A percentile compares a stretch with the other conserved stretches of the same genome.
phyloP scores from a whole-genome alignment of 768 basidiomycete species.

The Podaxis rugospora region DNA sequence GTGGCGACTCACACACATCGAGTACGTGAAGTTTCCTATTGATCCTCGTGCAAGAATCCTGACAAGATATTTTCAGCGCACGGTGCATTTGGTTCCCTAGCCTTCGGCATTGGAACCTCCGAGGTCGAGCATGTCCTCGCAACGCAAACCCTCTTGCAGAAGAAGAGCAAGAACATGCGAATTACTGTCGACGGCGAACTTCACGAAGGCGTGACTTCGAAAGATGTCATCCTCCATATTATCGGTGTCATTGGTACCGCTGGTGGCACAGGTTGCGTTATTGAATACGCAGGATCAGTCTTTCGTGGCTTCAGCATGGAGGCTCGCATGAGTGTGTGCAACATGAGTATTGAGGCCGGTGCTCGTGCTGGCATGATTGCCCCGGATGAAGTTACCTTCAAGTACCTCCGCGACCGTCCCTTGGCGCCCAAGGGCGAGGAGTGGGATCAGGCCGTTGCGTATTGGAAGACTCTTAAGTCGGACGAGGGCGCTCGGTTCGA shows the following conservation, averaged over 20 bases:
- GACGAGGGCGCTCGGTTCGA: slow-evolving; percentile 87
- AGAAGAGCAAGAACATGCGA: slow-evolving; percentile 89
- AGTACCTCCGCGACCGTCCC: slow-evolving; percentile 77
- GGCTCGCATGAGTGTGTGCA: slow-evolving; percentile 86
- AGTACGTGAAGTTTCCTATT: slow-evolving; percentile 42
- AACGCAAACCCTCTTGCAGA: slow-evolving; percentile 84
- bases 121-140: slow-evolving; percentile 94
- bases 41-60: not conserved
- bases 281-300: slow-evolving; percentile 89
- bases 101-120: slow-evolving; percentile 91
- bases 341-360: slow-evolving; percentile 95
- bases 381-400: slow-evolving; percentile 83
- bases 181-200: slow-evolving; percentile 84
- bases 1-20: slow-evolving; percentile 92
- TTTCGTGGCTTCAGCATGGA: slow-evolving; percentile 87
- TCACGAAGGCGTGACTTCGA: slow-evolving; percentile 77
- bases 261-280: slow-evolving; percentile 87
- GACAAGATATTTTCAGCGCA: slow-evolving; percentile 48
- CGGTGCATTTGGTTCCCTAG: slow-evolving; percentile 89
- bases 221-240: slow-evolving; percentile 88
- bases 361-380: slow-evolving; percentile 93
- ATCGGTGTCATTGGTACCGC: slow-evolving; percentile 93
- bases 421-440: slow-evolving; percentile 79
- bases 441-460: slow-evolving; percentile 82
- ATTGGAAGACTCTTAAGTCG: slow-evolving; percentile 76